Evolutionary conservation across 73 alveolate genomes (phyloP), one percentile per base, ranked within the genome.

Genomic region (Stentor roeselii): DNA sequence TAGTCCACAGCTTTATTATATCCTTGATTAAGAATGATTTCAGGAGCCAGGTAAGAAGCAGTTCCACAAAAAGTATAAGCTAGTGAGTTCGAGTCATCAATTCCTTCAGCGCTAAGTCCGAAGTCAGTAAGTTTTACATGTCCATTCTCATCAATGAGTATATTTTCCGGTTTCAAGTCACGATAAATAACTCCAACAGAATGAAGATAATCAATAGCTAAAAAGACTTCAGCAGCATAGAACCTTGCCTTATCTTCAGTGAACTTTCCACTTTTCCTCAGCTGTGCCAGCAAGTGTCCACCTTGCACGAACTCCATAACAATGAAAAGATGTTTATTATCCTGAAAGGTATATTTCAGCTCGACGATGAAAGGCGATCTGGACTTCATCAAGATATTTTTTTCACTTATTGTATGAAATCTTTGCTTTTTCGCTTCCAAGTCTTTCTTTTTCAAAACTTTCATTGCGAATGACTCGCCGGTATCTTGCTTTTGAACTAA

Each of bases 271-370:
- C 41, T 75, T 39, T 75, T 75, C n/a, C 39, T 60, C 27, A 75
- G 36, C 30, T 75, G 41, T 30, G 83, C 41, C n/a, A 39, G 41
- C 0, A 95, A 88, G 67, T 95, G 97, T 3, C 98, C 98, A n/a
- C 94, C 91, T 41, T 95, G 95, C 59, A 96, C 88, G 85, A 84
- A 91, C 82, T 96, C 99, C 92, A 96, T 87, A 61, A 96, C 88
- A 83, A 95, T 87, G 86, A 87, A 96, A 14, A 95, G 92, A 50
- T 96, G 89, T 82, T 93, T 89, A 30, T 93, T 92, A n/a, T 94
- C 91, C 84, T 96, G 96, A 82, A 95, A 96, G 14, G 98, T 90
- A 84, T 94, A 93, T 75, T 92, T 89, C 41, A 94, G 50, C 88
- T 93, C 93, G 37, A 96, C 90, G 60, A 96, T 91, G 88, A 95